Conservation (phyloP, 352 stramenopile species). For the Thraustotheca clavata region DNA sequence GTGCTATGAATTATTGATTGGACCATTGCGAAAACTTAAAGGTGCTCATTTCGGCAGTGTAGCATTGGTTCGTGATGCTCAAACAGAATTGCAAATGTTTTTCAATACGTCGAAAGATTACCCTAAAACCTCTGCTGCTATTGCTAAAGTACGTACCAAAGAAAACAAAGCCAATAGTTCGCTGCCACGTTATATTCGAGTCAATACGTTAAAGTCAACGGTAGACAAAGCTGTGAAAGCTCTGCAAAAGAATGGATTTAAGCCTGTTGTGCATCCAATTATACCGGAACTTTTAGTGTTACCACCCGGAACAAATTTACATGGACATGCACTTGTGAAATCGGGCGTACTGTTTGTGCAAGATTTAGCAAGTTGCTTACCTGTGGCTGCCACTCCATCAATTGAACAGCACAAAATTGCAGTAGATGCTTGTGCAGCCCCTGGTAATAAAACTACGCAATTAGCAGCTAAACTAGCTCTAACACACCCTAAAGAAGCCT, state of each 20-base stretch:
- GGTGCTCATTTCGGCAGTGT: background rate
- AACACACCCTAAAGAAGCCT: constrained; percentile 37
- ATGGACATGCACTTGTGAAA: constrained; percentile 74
- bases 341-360: constrained; percentile 89
- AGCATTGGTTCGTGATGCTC: constrained; percentile 1
- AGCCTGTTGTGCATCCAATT: constrained; percentile 78
- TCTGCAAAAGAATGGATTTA: constrained; percentile 41
- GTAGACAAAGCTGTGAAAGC: constrained; percentile 40
- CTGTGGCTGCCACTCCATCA: constrained; percentile 49
- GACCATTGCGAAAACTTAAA: constrained; percentile 18
- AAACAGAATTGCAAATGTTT: background rate
- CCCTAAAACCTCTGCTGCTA: background rate
- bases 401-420: constrained; percentile 40
- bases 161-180: background rate
- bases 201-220: constrained; percentile 84
- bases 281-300: constrained; percentile 87
- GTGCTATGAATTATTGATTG: constrained; percentile 7
- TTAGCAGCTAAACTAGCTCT: constrained; percentile 86
- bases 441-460: constrained; percentile 99
- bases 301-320: constrained; percentile 76
- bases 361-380: constrained; percentile 98
- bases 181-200: constrained; percentile 86
- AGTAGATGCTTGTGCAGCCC: constrained; percentile 95
- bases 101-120: background rate
- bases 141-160: background rate